Conservation (phyloP, 306 rosid species). For the Carpinus viminea region DNA sequence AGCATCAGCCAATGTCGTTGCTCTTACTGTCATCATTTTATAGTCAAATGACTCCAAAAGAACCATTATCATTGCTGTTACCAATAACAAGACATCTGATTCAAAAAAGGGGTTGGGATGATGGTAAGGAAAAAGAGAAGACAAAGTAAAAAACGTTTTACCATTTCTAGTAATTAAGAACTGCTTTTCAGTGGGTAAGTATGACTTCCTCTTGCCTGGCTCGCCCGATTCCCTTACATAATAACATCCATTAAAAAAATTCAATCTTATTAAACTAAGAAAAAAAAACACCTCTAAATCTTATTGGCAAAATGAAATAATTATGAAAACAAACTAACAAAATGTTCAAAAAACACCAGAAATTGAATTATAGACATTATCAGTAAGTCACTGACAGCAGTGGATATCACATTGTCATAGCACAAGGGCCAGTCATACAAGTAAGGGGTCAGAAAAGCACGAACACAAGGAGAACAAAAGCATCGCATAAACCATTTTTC, state of each 20-base stretch:
- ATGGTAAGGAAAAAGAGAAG: slow-evolving; percentile 30
- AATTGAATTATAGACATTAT: background rate
- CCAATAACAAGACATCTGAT: no score
- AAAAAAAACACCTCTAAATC: background rate
- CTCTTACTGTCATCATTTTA: background rate
- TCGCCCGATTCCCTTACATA: slow-evolving; percentile 86
- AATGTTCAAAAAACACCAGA: background rate
- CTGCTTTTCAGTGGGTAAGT: slow-evolving; percentile 82
- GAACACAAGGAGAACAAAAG: background rate
- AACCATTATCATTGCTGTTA: background rate
- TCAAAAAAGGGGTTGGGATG: slow-evolving; percentile 44
- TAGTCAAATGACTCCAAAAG: background rate
- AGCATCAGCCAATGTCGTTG: background rate
- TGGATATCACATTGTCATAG: no score
- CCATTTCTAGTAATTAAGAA: slow-evolving; percentile 93
- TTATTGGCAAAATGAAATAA: background rate
- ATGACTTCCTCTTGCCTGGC: slow-evolving; percentile 84
- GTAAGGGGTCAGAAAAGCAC: no score
- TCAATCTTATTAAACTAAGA: background rate
- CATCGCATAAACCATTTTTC: background rate
- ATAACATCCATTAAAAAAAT: slow-evolving; percentile 13
- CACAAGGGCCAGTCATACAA: no score
- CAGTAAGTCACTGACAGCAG: no score
- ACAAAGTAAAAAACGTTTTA: slow-evolving; percentile 18
- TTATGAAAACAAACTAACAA: background rate